A percentile compares a stretch with the other conserved stretches of the same genome.
These are phyloP conservation scores for Ceratobasidium sp. DNA, from an alignment of 1,284 basidiomycete species.

Conservation along the genomic window DNA sequence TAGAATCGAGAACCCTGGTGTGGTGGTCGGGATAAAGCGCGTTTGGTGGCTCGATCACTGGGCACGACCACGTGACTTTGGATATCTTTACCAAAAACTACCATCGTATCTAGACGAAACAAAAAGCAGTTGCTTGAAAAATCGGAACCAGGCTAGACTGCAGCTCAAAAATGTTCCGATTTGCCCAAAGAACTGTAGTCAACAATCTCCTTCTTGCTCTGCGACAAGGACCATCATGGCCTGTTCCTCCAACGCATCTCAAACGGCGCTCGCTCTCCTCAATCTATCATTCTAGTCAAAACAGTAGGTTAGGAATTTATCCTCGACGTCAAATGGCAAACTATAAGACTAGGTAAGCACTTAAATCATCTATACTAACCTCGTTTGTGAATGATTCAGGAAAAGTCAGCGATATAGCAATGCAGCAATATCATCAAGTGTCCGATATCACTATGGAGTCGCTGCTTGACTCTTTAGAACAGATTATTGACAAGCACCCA, in stretches of 20 bases:
- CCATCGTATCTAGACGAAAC: background rate
- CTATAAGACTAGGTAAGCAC: slow-evolving; percentile 19
- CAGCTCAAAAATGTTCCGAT: slow-evolving; percentile 3
- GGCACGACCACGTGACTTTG: slow-evolving; percentile 31
- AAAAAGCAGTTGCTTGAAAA: background rate
- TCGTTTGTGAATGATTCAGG: slow-evolving; percentile 2
- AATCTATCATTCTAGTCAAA: background rate
- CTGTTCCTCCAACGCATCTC: background rate
- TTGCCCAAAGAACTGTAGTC: background rate
- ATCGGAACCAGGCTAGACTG: background rate
- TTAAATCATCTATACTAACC: background rate
- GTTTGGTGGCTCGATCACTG: slow-evolving; percentile 30
- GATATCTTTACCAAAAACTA: background rate
- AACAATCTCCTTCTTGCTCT: background rate
- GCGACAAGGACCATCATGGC: background rate
- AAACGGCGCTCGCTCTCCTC: background rate
- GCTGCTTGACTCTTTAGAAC: slow-evolving; percentile 84
- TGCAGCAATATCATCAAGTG: slow-evolving; percentile 79
- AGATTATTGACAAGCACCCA: slow-evolving; percentile 72
- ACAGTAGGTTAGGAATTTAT: background rate
- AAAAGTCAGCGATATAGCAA: slow-evolving; percentile 67
- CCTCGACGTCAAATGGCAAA: slow-evolving; percentile 13
- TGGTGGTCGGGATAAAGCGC: slow-evolving; percentile 17
- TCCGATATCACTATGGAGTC: slow-evolving; percentile 87
- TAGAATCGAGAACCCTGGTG: background rate